Conservation (phyloP, 371 early-diverging fungal genomes). For the Basidiobolus meristosporus region DNA sequence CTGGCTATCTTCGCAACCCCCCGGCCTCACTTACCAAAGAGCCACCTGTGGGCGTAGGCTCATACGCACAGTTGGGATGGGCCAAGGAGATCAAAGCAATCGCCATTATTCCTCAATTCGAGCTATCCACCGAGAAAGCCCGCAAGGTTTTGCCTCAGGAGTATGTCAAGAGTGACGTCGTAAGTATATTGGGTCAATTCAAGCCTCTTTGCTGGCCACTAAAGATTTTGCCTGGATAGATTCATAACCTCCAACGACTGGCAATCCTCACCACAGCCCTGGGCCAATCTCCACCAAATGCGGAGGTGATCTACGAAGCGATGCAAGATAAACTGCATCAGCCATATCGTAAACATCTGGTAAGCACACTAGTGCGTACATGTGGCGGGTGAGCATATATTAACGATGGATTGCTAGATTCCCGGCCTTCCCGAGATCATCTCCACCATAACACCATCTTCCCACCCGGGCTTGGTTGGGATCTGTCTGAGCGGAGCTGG, state of each 20-base stretch:
- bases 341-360: conserved; percentile 73
- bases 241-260: conserved; percentile 85
- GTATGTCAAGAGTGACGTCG: conserved; percentile 64
- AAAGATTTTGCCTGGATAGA: conserved; percentile 10
- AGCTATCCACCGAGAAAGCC: conserved; percentile 79
- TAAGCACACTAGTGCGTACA: conserved; percentile 9
- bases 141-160: conserved; percentile 63
- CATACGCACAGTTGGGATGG: conserved; percentile 44
- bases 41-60: conserved; percentile 37
- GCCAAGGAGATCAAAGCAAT: conserved; percentile 54
- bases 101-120: conserved; percentile 83
- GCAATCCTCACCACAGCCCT: conserved; percentile 74
- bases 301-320: conserved; percentile 62
- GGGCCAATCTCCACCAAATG: conserved; percentile 36
- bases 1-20: conserved; percentile 46
- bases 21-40: conserved; percentile 20
- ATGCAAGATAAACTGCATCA: conserved; percentile 93
- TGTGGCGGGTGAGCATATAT: too few species aligned
- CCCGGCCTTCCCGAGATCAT: conserved; percentile 85
- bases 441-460: conserved; percentile 41
- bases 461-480: conserved; percentile 71
- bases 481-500: conserved; percentile 91
- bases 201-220: not conserved
- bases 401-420: conserved; percentile 19
- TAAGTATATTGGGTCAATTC: conserved; percentile 18